A percentile compares a stretch with the other conserved stretches of the same genome.
Conservation (phyloP, 164 flowering plant genomes). For the Euptelea pleiosperma region DNA sequence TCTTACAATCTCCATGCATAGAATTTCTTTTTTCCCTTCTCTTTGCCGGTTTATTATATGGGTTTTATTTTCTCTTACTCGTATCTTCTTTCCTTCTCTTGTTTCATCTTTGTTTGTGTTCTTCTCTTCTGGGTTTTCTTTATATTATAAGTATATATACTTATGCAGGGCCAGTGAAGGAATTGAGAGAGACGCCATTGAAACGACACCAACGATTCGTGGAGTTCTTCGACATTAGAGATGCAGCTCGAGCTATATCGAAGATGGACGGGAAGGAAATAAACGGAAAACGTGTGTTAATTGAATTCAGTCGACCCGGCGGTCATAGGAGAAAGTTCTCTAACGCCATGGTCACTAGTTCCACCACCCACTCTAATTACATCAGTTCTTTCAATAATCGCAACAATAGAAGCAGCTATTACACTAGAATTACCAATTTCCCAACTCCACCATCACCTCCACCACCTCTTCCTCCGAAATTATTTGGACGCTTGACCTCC, state of each 20-base stretch:
- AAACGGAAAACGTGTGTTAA: constrained; percentile 45
- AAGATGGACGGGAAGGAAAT: constrained; percentile 76
- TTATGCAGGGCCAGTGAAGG: constrained; percentile 64
- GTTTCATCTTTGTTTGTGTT: neutral
- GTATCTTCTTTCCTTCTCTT: neutral
- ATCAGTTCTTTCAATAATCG: neutral
- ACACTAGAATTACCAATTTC: neutral
- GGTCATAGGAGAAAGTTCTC: constrained; percentile 43
- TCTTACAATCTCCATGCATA: no score
- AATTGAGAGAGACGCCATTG: constrained; percentile 73
- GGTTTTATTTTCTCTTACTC: neutral
- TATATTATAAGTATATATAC: neutral
- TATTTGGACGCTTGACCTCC: constrained; percentile 7
- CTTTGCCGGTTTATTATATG: neutral
- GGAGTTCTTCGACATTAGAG: constrained; percentile 74
- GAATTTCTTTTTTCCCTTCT: no score
- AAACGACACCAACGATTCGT: constrained; percentile 68
- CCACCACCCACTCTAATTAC: neutral
- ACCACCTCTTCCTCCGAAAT: constrained; percentile 8
- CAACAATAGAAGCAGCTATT: constrained; percentile 2
- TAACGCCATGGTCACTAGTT: neutral
- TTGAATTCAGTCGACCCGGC: constrained; percentile 83
- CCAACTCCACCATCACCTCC: constrained; percentile 13
- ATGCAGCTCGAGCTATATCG: constrained; percentile 60
- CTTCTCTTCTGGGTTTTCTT: neutral